Evolutionary conservation across 768 basidiomycete genomes (phyloP).

Genomic region (Chalciporus chontae): DNA sequence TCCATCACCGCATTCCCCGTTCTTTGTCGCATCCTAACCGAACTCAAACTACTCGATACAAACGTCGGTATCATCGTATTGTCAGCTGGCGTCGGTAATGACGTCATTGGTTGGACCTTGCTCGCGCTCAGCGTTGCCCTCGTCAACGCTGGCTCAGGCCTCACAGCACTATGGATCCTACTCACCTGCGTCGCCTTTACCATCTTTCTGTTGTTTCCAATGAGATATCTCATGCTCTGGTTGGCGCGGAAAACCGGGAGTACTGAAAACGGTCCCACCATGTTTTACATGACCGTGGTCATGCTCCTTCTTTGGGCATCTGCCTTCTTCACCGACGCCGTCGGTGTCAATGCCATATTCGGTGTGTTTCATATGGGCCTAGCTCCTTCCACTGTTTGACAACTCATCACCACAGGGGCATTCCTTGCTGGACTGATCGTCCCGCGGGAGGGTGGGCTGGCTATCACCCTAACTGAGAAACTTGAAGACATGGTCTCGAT

Average conservation of each 20-base stretch:
- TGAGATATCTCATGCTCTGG: slow-evolving; percentile 61
- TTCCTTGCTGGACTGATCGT: slow-evolving; percentile 81
- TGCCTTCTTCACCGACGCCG: slow-evolving; percentile 91
- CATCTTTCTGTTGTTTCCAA: slow-evolving; percentile 67
- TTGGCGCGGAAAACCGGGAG: slow-evolving; percentile 77
- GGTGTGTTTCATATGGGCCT: slow-evolving; percentile 39
- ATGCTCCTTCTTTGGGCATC: slow-evolving; percentile 80
- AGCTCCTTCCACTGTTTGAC: not conserved
- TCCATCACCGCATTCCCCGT: slow-evolving; percentile 87
- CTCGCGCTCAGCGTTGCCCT: slow-evolving; percentile 90
- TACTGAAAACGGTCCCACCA: slow-evolving; percentile 76
- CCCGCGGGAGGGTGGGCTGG: slow-evolving; percentile 84
- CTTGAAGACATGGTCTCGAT: slow-evolving; percentile 94
- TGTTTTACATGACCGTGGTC: slow-evolving; percentile 84
- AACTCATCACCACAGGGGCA: slow-evolving; percentile 45
- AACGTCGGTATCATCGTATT: slow-evolving; percentile 91
- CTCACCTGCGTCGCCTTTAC: slow-evolving; percentile 79
- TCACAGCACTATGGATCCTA: slow-evolving; percentile 84
- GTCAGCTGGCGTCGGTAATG: slow-evolving; percentile 88
- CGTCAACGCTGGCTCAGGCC: slow-evolving; percentile 81
- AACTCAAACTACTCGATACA: slow-evolving; percentile 88
- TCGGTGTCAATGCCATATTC: slow-evolving; percentile 91
- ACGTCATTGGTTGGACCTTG: slow-evolving; percentile 84
- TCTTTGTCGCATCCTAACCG: slow-evolving; percentile 82
- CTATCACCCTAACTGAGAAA: slow-evolving; percentile 87